Conservation (phyloP, 805 yeast species). For the Saccharomyces mikatae region DNA sequence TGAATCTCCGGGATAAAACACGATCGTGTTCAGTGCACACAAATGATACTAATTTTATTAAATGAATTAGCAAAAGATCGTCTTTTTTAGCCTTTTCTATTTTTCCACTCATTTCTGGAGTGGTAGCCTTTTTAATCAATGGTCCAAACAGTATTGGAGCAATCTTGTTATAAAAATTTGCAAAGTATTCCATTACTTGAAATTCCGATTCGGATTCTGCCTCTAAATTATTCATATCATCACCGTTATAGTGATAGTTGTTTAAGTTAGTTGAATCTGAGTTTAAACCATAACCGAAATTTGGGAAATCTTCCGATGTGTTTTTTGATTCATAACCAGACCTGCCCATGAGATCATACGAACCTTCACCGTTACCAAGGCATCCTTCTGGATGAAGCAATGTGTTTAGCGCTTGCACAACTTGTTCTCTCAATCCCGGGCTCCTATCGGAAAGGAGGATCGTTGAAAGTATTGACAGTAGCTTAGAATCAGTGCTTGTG, state of each 20-base stretch:
- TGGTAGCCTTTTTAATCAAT: constrained; percentile 27
- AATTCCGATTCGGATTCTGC: constrained; percentile 9
- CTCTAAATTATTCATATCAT: constrained; percentile 17
- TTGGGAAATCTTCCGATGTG: background rate
- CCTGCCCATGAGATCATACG: background rate
- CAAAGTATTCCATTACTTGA: constrained; percentile 31
- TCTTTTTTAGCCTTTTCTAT: constrained; percentile 17
- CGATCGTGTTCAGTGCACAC: constrained; percentile 60
- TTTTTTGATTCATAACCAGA: background rate
- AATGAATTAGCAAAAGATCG: constrained; percentile 41
- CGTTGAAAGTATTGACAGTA: constrained; percentile 47
- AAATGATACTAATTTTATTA: constrained; percentile 65
- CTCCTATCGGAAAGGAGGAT: constrained; percentile 55
- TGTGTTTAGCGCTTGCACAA: constrained; percentile 72
- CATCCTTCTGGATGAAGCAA: constrained; percentile 52
- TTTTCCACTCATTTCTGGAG: constrained; percentile 1
- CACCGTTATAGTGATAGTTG: constrained; percentile 5
- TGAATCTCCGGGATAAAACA: constrained; percentile 49
- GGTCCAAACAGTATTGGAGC: constrained; percentile 51
- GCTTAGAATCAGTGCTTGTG: constrained; percentile 44
- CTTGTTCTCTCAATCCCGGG: constrained; percentile 71
- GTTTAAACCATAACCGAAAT: constrained; percentile 3
- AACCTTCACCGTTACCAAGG: constrained; percentile 14
- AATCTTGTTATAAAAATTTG: constrained; percentile 52
- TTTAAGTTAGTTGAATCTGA: constrained; percentile 3